Conservation (phyloP, 2,329 filamentous ascomycete species). For the Epichloe sp. region DNA sequence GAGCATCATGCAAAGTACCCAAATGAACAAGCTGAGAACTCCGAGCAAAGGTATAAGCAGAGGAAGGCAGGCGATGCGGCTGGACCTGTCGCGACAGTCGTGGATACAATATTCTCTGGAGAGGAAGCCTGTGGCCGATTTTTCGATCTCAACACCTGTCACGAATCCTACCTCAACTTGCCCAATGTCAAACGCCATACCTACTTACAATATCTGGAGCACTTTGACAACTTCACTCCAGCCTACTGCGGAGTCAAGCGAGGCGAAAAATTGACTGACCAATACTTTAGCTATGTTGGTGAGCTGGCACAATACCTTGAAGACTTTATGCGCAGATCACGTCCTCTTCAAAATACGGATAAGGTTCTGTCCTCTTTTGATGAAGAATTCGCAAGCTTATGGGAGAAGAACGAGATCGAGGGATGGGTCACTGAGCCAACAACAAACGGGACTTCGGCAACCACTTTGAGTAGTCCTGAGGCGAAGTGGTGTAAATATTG, state of each 20-base stretch:
- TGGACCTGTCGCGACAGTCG: conserved; percentile 49
- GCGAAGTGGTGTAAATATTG: conserved; percentile 85
- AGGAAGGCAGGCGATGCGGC: conserved; percentile 51
- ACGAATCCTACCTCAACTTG: conserved; percentile 85
- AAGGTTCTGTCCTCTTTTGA: conserved; percentile 66
- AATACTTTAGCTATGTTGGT: conserved; percentile 82
- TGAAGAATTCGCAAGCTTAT: conserved; percentile 69
- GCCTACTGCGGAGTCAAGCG: conserved; percentile 64
- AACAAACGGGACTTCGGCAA: conserved; percentile 12
- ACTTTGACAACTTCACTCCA: conserved; percentile 75
- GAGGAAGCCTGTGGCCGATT: conserved; percentile 90
- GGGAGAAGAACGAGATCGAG: conserved; percentile 65
- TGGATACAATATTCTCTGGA: conserved; percentile 88
- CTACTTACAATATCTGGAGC: conserved; percentile 86
- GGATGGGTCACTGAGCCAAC: conserved; percentile 59
- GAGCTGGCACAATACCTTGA: conserved; percentile 75
- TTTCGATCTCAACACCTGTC: conserved; percentile 72
- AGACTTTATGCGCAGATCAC: conserved; percentile 70
- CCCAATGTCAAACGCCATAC: conserved; percentile 72
- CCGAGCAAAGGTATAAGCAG: conserved; percentile 79
- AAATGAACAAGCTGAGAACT: conserved; percentile 88
- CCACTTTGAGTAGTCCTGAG: conserved; percentile 31
- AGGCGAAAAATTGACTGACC: conserved; percentile 76
- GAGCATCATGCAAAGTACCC: conserved; percentile 84
- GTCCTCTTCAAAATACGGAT: conserved; percentile 75